Conservation (phyloP, 768 basidiomycete genomes). For the Solioccasus polychromus region DNA sequence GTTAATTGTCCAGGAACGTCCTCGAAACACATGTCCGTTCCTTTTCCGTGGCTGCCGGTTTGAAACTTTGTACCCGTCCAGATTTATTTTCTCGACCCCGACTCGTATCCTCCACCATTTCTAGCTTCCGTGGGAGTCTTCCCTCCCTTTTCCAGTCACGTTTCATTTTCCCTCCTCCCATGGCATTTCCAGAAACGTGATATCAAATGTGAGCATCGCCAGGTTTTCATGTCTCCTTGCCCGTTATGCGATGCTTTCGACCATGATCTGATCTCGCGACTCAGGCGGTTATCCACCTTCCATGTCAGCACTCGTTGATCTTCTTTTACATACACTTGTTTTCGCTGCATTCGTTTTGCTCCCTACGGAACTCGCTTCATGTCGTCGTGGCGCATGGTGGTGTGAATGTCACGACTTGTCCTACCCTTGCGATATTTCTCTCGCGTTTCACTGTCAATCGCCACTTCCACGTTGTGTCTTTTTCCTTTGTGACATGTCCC, state of each 20-base stretch:
- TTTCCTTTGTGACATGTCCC: too few species aligned
- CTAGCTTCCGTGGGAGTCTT: conserved; percentile 10
- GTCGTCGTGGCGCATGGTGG: conserved; percentile 17
- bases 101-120: background rate
- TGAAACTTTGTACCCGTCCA: conserved; percentile 14
- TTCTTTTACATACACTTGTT: conserved; percentile 33
- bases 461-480: conserved; percentile 2
- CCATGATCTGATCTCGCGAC: conserved; percentile 30
- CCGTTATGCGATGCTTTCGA: conserved; percentile 28
- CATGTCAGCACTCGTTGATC: conserved; percentile 19
- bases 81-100: too few species aligned
- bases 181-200: conserved; percentile 32
- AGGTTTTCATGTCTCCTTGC: conserved; percentile 24
- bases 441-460: conserved; percentile 22
- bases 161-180: conserved; percentile 24
- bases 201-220: conserved; percentile 32
- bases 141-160: conserved; percentile 13
- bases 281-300: conserved; percentile 21
- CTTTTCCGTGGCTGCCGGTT: conserved; percentile 20
- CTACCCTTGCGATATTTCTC: conserved; percentile 20
- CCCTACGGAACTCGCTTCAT: conserved; percentile 26
- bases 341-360: conserved; percentile 28
- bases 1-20: conserved; percentile 34
- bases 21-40: conserved; percentile 21
- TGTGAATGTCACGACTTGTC: conserved; percentile 18